These are phyloP conservation scores for Neostapfia colusana DNA, from an alignment of 176 grass and related monocot genomes.

Conservation along the genomic window DNA sequence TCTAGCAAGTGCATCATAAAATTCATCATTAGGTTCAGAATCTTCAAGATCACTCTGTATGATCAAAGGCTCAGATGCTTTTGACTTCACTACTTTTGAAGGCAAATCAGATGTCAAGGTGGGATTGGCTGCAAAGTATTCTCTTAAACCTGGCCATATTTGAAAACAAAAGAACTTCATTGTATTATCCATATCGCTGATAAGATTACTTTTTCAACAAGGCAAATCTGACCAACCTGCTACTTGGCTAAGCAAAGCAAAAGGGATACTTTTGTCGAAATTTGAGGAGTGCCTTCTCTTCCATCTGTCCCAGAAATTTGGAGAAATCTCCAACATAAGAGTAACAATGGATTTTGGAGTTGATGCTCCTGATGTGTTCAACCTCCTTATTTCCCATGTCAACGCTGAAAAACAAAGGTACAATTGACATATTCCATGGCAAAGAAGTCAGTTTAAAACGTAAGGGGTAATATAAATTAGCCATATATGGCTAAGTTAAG, in stretches of 20 bases:
- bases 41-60: conserved; percentile 60
- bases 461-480: background rate
- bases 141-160: conserved; percentile 68
- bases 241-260: conserved; percentile 91
- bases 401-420: conserved; percentile 61
- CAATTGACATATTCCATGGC: conserved; percentile 8
- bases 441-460: background rate
- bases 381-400: conserved; percentile 85
- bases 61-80: conserved; percentile 49
- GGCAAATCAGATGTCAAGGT: conserved; percentile 62
- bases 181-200: conserved; percentile 23
- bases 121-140: conserved; percentile 89
- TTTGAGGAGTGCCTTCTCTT: conserved; percentile 57
- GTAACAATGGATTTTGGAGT: conserved; percentile 77
- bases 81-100: conserved; percentile 57
- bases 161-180: conserved; percentile 16
- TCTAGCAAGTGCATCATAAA: conserved; percentile 89
- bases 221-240: conserved; percentile 61
- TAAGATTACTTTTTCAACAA: conserved; percentile 12
- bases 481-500: conserved; percentile 23
- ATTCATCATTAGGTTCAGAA: conserved; percentile 72
- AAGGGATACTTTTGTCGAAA: conserved; percentile 86
- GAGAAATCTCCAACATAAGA: conserved; percentile 71
- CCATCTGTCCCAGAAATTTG: conserved; percentile 75
- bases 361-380: conserved; percentile 47